Base-by-base conservation (phyloP, 495 filamentous ascomycete genomes). In the Aspergillus haitiensis region DNA sequence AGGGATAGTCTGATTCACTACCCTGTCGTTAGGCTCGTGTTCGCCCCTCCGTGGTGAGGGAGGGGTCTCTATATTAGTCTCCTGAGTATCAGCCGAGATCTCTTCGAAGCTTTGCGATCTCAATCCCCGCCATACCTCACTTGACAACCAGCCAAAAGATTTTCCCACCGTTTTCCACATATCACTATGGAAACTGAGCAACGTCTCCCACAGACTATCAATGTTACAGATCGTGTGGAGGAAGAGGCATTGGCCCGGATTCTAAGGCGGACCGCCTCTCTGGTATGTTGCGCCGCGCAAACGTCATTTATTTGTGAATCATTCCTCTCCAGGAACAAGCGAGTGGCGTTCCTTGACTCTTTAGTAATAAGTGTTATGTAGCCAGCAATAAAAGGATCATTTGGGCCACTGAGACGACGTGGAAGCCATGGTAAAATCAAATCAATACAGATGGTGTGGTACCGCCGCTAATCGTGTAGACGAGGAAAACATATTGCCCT, bases 231-330 rank as follows among this genome's bases (percentile, higher is more conserved):
- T 31, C 48, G 21, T 12, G 21, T 4, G 5, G 48, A 51, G 21
- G 27, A 51, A 31, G 48, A 51, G 48, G 48, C 48, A 34, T 51
- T 51, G 21, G 48, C 48, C 8, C 9, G 31, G 48, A 51, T 51
- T 33, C 32, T 51, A 11, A 13, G 48, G 21, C 48, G 48, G 21
- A 51, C 48, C 0, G 48, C 48, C 21, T 51, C 48, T 34, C 7
- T 51, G 21, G 48, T 51, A 51, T 34, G 48, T 51, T 16, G 5
- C 32, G 34, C 48, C 18, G 9, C 21, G 21, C 3, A 27, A 27
- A 27, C 21, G 21, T 32, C 12, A 34, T 34, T 5, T 34, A 5
- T 3, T 13, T 48, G 5, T 48, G 5, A 15, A 21, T 10, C 21
- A 48, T 5, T 18, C 5, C 6, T 13, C 10, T 15, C 10, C 5